Evolutionary conservation across 208 protist species (phyloP), one percentile per base, ranked within the genome.

Genomic region (Borovskyia barvae): DNA sequence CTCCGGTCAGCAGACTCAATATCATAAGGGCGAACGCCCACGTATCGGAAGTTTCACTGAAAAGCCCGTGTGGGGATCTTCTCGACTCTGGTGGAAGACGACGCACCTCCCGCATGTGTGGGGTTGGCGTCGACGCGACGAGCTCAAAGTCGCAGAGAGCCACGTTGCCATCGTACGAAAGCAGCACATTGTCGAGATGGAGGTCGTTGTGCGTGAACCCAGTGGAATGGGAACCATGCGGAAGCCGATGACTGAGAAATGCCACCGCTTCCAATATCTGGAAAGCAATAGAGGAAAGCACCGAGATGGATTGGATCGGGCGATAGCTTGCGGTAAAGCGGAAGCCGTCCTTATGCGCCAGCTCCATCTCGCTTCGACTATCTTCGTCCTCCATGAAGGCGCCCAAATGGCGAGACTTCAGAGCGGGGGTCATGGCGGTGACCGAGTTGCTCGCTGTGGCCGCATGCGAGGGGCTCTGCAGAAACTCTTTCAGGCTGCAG

Each of bases 81-180:
- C 84, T 65, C 28, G 70, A 81, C 12, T 64, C 72, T 0, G 87
- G 84, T 5, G 84, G 87, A 9, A 91, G 68, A 37, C 49, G 59
- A 3, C 45, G 59, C 5, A 65, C 25, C 24, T 62, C 54, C 12
- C 28, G 12, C 32, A 15, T 65, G 40, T 45, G 37, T 3, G 61
- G 17, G 17, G 20, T 15, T 12, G 80, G 55, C 30, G 72, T 52
- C 43, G 73, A 75, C 7, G 56, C 55, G 5, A 94, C 85, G 19
- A 94, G 75, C 56, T 94, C 84, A 77, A 94, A 94, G 68, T 94
- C 88, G 60, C 88, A 92, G 19, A 94, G 61, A 0, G 75, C 82
- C 3, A 92, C 72, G 22, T 70, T 37, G 30, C 84, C 84, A 24
- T 58, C 42, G 35, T 51, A 33, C 22, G 59, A 66, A 22, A 92